A percentile compares a stretch with the other conserved stretches of the same genome.
These are phyloP conservation scores for Xylaria sp. DNA, from an alignment of 2,329 filamentous ascomycete species.

Conservation along the genomic window DNA sequence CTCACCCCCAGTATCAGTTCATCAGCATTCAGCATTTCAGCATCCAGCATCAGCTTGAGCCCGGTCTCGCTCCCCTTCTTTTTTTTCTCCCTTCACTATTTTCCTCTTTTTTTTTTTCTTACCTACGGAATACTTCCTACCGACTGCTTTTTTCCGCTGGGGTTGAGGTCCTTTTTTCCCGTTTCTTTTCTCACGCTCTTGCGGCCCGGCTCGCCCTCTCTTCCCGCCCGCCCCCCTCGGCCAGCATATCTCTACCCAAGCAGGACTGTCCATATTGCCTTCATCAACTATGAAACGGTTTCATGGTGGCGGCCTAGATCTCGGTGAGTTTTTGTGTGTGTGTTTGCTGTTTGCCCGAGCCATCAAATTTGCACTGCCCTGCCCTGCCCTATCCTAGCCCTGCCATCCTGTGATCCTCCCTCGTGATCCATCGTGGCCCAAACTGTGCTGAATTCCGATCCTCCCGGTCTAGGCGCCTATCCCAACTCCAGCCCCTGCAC, in stretches of 20 bases:
- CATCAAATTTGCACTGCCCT: not conserved
- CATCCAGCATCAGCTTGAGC: not conserved
- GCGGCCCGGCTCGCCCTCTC: not conserved
- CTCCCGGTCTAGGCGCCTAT: constrained; percentile 35
- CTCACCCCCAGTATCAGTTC: not conserved
- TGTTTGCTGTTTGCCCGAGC: constrained; percentile 11
- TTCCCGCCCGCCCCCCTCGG: not conserved
- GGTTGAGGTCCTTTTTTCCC: not conserved
- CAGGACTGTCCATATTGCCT: constrained; percentile 7
- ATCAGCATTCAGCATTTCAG: not conserved
- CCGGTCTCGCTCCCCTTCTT: not conserved
- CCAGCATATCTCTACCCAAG: not conserved
- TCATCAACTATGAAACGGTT: constrained; percentile 42
- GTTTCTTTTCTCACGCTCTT: not conserved
- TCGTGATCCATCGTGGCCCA: constrained; percentile 11
- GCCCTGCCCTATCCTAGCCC: too few relatives aligned
- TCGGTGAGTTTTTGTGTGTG: constrained; percentile 34
- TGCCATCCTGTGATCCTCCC: constrained; percentile 12
- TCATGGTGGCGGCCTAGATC: constrained; percentile 39
- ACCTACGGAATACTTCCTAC: not conserved
- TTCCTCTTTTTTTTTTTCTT: constrained; percentile 4
- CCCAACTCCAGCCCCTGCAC: too few relatives aligned
- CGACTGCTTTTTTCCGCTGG: constrained; percentile 1
- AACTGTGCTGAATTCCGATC: constrained; percentile 25
- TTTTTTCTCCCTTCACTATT: not conserved